phyloP scores from a whole-genome alignment of 2,329 filamentous ascomycete species.

The Iodosphaeria phyllophila region DNA sequence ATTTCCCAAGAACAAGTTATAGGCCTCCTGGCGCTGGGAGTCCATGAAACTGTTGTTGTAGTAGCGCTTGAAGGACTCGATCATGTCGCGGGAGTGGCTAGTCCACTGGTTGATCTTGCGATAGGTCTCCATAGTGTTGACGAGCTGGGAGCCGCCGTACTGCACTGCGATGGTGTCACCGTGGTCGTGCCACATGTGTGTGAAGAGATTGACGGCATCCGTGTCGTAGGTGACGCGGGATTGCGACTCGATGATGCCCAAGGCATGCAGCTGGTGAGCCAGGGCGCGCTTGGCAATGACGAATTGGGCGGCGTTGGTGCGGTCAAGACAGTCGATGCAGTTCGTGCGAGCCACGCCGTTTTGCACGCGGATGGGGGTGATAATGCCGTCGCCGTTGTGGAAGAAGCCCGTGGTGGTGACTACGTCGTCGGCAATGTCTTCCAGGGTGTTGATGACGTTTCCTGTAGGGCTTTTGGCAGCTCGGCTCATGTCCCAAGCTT shows the following conservation, averaged over 20 bases:
- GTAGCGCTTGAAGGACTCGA: conserved; percentile 96
- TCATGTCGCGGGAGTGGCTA: conserved; percentile 93
- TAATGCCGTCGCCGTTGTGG: conserved; percentile 64
- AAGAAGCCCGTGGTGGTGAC: conserved; percentile 82
- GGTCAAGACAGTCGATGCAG: conserved; percentile 93
- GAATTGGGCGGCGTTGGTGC: conserved; percentile 94
- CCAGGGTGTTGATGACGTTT: conserved; percentile 84
- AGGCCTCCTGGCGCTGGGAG: conserved; percentile 92
- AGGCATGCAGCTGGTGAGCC: conserved; percentile 76
- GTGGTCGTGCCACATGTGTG: conserved; percentile 96
- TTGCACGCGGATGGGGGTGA: conserved; percentile 51
- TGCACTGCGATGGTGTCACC: conserved; percentile 96
- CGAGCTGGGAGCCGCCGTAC: conserved; percentile 90
- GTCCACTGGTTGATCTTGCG: conserved; percentile 99
- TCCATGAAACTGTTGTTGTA: conserved; percentile 98
- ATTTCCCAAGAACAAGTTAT: conserved; percentile 92
- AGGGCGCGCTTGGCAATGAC: conserved; percentile 91
- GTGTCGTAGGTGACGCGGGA: conserved; percentile 85
- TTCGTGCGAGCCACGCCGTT: conserved; percentile 91
- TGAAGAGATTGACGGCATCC: conserved; percentile 89
- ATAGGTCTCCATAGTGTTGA: conserved; percentile 99
- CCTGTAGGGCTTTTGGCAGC: conserved; percentile 82
- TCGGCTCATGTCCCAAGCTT: conserved; percentile 95
- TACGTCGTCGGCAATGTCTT: conserved; percentile 76
- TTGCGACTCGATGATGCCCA: conserved; percentile 68